Base-by-base conservation (phyloP, 1,284 basidiomycete genomes). In the Heterobasidion irregulare region DNA sequence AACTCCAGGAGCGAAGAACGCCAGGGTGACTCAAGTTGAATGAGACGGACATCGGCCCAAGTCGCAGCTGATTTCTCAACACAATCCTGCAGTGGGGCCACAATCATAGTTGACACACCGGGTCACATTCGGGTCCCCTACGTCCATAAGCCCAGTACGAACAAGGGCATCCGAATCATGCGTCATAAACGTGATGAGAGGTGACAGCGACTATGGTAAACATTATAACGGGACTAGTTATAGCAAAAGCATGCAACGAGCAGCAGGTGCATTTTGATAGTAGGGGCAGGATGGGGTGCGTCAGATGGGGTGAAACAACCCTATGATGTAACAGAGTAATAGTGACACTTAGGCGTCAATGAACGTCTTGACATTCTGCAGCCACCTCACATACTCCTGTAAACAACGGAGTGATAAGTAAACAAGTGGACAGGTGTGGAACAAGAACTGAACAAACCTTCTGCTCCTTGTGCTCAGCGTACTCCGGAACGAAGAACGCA, bases 341-440 rank as follows among this genome's bases (percentile, higher is more conserved):
- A 34, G 26, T 33, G n/a, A 16, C 16, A 8, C 7, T 66, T 68
- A 87, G 33, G 78, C 79, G 57, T 96, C 90, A 63, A 98, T 73
- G 67, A 98, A 98, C 15, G 68, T 68, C 79, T 92, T 90, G 71
- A 97, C 85, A 64, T 85, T 84, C 62, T 80, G 75, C 64, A 98
- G 75, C 95, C 95, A 98, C 62, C 75, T 76, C 65, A 94, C 83
- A 72, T 98, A 98, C 75, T 98, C 95, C 90, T 93, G 57, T 41
- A 58, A 32, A 19, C 46, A 32, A 13, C 12, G 41, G 41, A 16
- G 18, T 16, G 46, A 18, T 47, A 4, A 32, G n/a, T 16, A 16
- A 32, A 47, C 16, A 47, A 19, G 26, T 15, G 4, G 18, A 13
- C 26, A 47, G 46, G 10, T 38, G 52, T 52, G 47, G 54, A 49